A percentile compares a stretch with the other conserved stretches of the same genome.
Conservation (phyloP, 164 flowering plant genomes). For the Nelumbo lutea region DNA sequence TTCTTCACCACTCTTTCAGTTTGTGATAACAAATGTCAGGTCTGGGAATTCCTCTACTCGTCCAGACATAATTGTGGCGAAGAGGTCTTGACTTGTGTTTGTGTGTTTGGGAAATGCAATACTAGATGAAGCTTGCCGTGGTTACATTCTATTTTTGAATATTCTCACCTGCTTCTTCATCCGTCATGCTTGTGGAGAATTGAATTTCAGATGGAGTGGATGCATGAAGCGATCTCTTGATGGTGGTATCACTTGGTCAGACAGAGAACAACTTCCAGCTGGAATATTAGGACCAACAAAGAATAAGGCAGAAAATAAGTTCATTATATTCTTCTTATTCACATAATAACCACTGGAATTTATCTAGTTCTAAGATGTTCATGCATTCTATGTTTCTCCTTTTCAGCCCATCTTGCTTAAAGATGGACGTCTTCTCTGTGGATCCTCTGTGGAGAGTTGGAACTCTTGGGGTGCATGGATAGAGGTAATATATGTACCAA, state of each 20-base stretch:
- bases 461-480: constrained; percentile 98
- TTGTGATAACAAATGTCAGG: not conserved
- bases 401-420: constrained; percentile 79
- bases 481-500: constrained; percentile 46
- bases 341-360: not conserved
- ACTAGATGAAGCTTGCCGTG: not conserved
- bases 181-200: constrained; percentile 1
- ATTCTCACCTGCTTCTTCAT: not conserved
- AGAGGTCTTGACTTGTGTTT: not conserved
- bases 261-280: constrained; percentile 92
- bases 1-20: not conserved
- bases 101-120: not conserved
- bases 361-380: not conserved
- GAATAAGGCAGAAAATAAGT: constrained; percentile 58
- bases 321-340: not conserved
- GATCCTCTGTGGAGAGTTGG: constrained; percentile 98
- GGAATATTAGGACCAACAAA: constrained; percentile 90
- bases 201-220: constrained; percentile 77
- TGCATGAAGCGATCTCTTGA: constrained; percentile 85
- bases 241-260: constrained; percentile 75
- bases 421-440: constrained; percentile 73
- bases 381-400: constrained; percentile 2
- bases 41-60: not conserved
- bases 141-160: not conserved
- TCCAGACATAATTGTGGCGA: not conserved